Evolutionary conservation across 495 filamentous ascomycete genomes (phyloP), one percentile per base, ranked within the genome.

Genomic region (Penicillium cinerascens): DNA sequence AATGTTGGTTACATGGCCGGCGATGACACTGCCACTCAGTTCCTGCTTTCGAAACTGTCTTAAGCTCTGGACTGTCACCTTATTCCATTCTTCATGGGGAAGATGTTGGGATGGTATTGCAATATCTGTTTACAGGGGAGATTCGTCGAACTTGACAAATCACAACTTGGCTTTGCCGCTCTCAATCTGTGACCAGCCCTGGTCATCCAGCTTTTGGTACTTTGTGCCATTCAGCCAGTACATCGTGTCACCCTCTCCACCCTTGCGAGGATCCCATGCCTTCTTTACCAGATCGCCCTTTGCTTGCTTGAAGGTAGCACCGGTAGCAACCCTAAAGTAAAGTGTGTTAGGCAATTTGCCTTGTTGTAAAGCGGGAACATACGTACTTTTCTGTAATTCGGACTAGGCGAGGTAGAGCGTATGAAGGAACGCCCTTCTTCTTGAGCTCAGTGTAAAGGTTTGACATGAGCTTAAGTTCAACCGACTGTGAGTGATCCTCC

Each of bases 1-100:
- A 83, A 48, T 49, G n/a, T n/a, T n/a, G n/a, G n/a, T n/a, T n/a
- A n/a, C n/a, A n/a, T 76, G 49, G 78, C 82, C 23, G 82, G 79
- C 61, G 55, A 69, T 9, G 79, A 78, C 13, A 77, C 76, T 42
- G 62, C 62, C 13, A 47, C 42, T 4, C 35, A 59, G 41, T 65
- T 56, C 42, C 29, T 65, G 44, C 20, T 53, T 42, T 52, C 43
- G 6, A 56, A 59, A 52, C 23, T 64, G 37, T 36, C 41, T 17
- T 46, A n/a, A n/a, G n/a, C n/a, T 42, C 37, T 46, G 36, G 21
- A n/a, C n/a, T 25, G 2, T 16, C 2, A 13, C 6, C 36, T n/a
- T 38, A 5, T 38, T 38, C 36, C 8, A 6, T 6, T 38, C 36
- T 38, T 38, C 26, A 29, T 38, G 36, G 16, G 2, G 8, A 15